Conservation (phyloP, 176 grass and related monocot genomes). For the Saccharum spontaneum region DNA sequence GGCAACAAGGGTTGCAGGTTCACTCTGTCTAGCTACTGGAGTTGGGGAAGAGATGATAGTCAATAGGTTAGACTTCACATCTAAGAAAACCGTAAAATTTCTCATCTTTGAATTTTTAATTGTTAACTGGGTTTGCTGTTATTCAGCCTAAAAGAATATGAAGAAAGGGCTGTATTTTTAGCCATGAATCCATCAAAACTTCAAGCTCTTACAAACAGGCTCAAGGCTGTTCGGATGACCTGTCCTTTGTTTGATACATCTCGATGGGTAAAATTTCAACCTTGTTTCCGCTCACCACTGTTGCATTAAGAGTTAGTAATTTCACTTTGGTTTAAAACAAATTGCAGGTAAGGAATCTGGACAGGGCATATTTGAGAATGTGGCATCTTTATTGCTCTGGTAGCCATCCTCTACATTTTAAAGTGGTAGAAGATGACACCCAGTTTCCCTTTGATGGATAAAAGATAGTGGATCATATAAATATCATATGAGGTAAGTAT, state of each 20-base stretch:
- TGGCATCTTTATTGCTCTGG: neutral
- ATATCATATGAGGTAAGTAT: constrained; percentile 26
- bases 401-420: constrained; percentile 1
- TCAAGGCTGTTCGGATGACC: neutral
- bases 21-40: constrained; percentile 1
- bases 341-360: constrained; percentile 9
- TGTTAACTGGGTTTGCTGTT: neutral
- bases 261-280: constrained; percentile 5
- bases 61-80: neutral
- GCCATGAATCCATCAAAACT: neutral
- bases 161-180: neutral
- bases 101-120: neutral
- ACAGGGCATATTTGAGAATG: constrained; percentile 10
- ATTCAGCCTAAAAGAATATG: constrained; percentile 12
- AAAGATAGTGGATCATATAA: constrained; percentile 10
- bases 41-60: constrained; percentile 11
- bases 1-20: constrained; percentile 20
- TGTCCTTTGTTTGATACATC: constrained; percentile 21
- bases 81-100: neutral
- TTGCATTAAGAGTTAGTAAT: neutral
- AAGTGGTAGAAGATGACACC: neutral
- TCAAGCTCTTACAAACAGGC: neutral
- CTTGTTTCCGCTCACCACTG: neutral
- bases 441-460: neutral
- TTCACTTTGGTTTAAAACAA: neutral